Conservation (phyloP, 805 yeast genomes). For the Metschnikowia rubicola region DNA sequence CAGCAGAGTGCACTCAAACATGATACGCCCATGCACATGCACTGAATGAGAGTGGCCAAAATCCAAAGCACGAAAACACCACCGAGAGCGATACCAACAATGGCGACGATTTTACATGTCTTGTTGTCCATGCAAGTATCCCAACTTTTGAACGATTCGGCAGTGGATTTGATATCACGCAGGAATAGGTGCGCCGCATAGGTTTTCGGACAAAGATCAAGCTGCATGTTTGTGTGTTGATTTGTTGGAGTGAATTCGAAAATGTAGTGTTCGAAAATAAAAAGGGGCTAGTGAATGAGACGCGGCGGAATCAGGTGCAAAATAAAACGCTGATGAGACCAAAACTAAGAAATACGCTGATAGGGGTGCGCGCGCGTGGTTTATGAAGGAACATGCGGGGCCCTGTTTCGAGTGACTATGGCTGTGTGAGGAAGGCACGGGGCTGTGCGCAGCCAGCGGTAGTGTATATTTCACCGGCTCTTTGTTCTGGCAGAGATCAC, state of each 20-base stretch:
- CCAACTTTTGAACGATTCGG: conserved; percentile 63
- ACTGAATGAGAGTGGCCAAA: conserved; percentile 50
- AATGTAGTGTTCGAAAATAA: background rate
- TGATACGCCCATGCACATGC: conserved; percentile 51
- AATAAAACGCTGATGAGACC: background rate
- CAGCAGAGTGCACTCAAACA: conserved; percentile 45
- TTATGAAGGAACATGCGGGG: background rate
- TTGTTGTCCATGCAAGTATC: conserved; percentile 76
- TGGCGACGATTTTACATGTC: conserved; percentile 72
- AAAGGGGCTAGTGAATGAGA: background rate
- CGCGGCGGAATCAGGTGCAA: background rate
- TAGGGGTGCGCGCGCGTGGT: background rate
- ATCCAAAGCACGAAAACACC: conserved; percentile 54
- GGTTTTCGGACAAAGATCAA: conserved; percentile 12
- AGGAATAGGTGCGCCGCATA: conserved; percentile 7
- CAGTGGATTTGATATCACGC: conserved; percentile 29
- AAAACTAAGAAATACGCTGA: background rate
- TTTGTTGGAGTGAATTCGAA: background rate
- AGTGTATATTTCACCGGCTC: background rate
- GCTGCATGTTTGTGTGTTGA: conserved; percentile 5
- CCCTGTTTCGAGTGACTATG: background rate
- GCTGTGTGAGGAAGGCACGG: background rate
- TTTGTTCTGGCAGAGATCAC: no score
- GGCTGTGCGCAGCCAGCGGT: background rate
- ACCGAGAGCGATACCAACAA: conserved; percentile 66